Evolutionary conservation across 2,329 filamentous ascomycete species (phyloP).

Genomic region (Onygenales sp.): DNA sequence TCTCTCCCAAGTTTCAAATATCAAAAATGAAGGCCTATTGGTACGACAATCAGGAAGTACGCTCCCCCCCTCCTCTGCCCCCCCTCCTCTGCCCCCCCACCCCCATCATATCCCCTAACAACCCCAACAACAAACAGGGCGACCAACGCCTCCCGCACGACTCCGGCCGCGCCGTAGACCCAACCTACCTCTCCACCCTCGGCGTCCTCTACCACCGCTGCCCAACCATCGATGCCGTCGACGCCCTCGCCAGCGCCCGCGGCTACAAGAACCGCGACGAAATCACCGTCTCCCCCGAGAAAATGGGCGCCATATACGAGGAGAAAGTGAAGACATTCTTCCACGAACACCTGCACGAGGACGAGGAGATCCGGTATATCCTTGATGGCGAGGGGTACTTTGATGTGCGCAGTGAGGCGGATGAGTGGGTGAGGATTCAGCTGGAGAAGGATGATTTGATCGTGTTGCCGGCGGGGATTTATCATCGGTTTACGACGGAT

Average conservation of each 20-base stretch:
- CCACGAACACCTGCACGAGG: conserved; percentile 90
- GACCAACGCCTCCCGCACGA: conserved; percentile 90
- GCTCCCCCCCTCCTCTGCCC: conserved; percentile 9
- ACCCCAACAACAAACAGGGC: conserved; percentile 46
- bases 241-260: conserved; percentile 63
- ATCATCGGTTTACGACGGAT: conserved; percentile 95
- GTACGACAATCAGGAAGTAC: conserved; percentile 57
- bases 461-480: conserved; percentile 89
- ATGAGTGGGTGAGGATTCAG: conserved; percentile 81
- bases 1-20: neutral
- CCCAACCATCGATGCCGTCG: conserved; percentile 55
- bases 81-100: neutral
- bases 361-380: conserved; percentile 96
- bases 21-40: conserved; percentile 59
- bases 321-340: conserved; percentile 92
- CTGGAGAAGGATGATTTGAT: conserved; percentile 84
- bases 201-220: conserved; percentile 73
- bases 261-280: conserved; percentile 92
- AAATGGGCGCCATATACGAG: conserved; percentile 82
- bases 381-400: conserved; percentile 83
- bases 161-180: conserved; percentile 60
- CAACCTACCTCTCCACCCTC: conserved; percentile 58
- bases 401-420: conserved; percentile 72
- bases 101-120: neutral
- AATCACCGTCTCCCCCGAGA: conserved; percentile 75